A percentile compares a stretch with the other conserved stretches of the same genome.
phyloP scores from a whole-genome alignment of 805 yeast genomes.

The Lachancea sp. region DNA sequence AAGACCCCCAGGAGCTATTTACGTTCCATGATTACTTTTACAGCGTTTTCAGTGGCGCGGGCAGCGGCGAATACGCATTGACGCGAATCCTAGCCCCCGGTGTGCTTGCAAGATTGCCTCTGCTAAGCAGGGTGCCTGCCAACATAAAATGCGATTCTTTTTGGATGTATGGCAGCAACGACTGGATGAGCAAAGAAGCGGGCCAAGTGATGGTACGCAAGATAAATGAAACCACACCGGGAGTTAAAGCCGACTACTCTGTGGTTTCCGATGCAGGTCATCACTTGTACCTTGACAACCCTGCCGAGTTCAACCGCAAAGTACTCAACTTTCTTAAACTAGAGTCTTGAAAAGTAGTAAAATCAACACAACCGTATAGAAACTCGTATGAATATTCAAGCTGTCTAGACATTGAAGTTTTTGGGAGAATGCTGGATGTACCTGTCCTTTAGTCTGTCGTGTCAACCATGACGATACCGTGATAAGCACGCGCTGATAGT shows the following conservation, averaged over 20 bases:
- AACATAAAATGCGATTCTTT: slow-evolving; percentile 43
- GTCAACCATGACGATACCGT: not conserved
- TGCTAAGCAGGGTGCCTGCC: slow-evolving; percentile 32
- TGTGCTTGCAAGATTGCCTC: slow-evolving; percentile 77
- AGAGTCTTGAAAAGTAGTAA: not conserved
- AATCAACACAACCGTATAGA: not conserved
- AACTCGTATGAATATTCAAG: not conserved
- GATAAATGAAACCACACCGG: slow-evolving; percentile 14
- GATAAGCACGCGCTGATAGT: not conserved
- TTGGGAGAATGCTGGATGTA: not conserved
- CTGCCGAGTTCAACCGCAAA: slow-evolving; percentile 44
- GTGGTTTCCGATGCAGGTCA: slow-evolving; percentile 54
- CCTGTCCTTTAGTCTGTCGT: not conserved
- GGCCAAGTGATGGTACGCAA: slow-evolving; percentile 32
- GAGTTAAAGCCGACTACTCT: slow-evolving; percentile 4
- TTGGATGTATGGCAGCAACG: slow-evolving; percentile 83
- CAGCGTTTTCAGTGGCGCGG: slow-evolving; percentile 75
- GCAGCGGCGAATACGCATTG: slow-evolving; percentile 90
- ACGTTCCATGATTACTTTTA: slow-evolving; percentile 67
- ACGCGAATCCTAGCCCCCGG: slow-evolving; percentile 85
- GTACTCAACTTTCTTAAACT: slow-evolving; percentile 27
- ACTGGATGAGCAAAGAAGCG: slow-evolving; percentile 56
- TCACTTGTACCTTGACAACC: slow-evolving; percentile 71
- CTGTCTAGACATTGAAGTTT: too few species aligned
- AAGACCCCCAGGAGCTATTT: slow-evolving; percentile 36